Percentiles rank a stretch among this genome's conserved stretches.
These are phyloP conservation scores for Obba rivulosa DNA, from an alignment of 768 basidiomycete species.

Conservation along the genomic window DNA sequence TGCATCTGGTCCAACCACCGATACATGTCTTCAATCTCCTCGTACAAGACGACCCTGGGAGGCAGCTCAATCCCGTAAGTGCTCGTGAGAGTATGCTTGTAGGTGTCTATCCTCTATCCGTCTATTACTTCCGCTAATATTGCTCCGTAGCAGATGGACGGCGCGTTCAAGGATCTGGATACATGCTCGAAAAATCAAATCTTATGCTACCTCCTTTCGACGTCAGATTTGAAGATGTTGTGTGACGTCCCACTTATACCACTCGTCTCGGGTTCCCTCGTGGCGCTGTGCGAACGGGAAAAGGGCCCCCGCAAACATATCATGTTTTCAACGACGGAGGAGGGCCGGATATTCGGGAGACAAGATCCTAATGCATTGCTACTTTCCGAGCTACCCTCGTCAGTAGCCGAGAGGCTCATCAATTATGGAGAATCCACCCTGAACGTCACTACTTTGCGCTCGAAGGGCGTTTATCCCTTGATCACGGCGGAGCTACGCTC, in stretches of 20 bases:
- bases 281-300: conserved; percentile 15
- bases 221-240: conserved; percentile 26
- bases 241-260: conserved; percentile 34
- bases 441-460: conserved; percentile 28
- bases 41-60: background rate
- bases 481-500: background rate
- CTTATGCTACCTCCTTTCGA: conserved; percentile 32
- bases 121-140: conserved; percentile 4
- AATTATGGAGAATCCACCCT: conserved; percentile 19
- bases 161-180: background rate
- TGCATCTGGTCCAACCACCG: conserved; percentile 34
- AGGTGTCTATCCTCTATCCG: conserved; percentile 4
- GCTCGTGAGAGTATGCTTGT: conserved; percentile 29
- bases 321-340: conserved; percentile 24
- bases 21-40: conserved; percentile 24
- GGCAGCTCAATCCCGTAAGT: conserved; percentile 22
- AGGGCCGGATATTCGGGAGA: conserved; percentile 24
- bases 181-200: conserved; percentile 2
- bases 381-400: conserved; percentile 22
- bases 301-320: conserved; percentile 11
- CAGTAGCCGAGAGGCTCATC: conserved; percentile 20
- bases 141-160: conserved; percentile 3
- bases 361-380: conserved; percentile 30
- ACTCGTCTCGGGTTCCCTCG: conserved; percentile 15
- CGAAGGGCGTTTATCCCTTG: background rate